Base-by-base conservation (phyloP, 495 filamentous ascomycete genomes). In the Penicillium tannophilum region DNA sequence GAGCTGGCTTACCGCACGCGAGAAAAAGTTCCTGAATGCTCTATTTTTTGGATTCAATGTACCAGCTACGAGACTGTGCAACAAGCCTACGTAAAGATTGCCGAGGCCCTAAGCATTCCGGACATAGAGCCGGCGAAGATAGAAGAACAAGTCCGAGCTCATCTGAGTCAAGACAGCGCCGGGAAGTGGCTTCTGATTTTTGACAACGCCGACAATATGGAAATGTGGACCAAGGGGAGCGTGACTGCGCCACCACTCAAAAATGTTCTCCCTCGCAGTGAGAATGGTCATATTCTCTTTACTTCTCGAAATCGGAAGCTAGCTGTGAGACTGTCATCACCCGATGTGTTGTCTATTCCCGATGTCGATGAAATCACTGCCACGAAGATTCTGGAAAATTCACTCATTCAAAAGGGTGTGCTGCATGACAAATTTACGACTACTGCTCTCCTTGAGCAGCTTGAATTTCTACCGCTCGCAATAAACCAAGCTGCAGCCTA, bases 21-120 rank as follows among this genome's bases (percentile, higher is more conserved):
- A 62, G 62, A 76, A 2, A 55, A 64, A 48, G 30, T 73, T 12
- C 64, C 67, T 9, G 69, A 74, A 1, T 81, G 67, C 55, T 82
- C 77, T 3, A 62, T 85, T 41, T 78, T 83, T 65, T 86, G 81
- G 82, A 68, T 84, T n/a, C 70, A 71, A 10, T 73, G 69, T 11
- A 65, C 67, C 16, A 82, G 66, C 54, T 36, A 55, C 1, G 75
- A 69, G 47, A 74, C 51, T 45, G 71, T 85, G 20, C 67, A 83
- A 42, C 73, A 81, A 60, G 66, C 75, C 6, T 85, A 73, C 58
- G 6, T 57, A 6, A 65, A 69, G 3, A 78, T 84, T 54, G 78
- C 71, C 0, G 28, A 57, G 50, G 35, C 53, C 26, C 24, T 76
- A 12, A 62, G 63, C 4, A 43, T 74, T 17, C 10, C 60, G 53